Conservation (phyloP, 1,284 basidiomycete species). For the Tilletia horrida region DNA sequence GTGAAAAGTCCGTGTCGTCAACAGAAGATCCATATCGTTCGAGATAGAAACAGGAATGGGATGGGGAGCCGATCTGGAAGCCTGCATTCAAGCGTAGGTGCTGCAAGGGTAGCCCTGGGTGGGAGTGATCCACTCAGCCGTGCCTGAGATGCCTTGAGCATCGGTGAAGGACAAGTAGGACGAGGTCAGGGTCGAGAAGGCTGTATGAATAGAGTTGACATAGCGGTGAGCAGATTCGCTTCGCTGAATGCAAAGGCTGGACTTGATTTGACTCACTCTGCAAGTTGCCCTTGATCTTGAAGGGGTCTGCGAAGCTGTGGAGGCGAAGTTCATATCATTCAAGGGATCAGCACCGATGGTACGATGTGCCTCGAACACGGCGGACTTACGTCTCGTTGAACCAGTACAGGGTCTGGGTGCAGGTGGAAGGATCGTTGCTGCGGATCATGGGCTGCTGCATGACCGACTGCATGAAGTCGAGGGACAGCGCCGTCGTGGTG, state of each 20-base stretch:
- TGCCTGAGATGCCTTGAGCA: conserved; percentile 12
- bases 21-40: too few species aligned
- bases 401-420: conserved; percentile 5
- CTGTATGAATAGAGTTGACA: neutral
- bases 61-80: too few species aligned
- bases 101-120: conserved; percentile 13
- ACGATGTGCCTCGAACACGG: too few species aligned
- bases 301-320: conserved; percentile 2
- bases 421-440: neutral
- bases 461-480: neutral
- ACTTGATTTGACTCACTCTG: conserved; percentile 14
- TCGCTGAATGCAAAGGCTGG: too few species aligned
- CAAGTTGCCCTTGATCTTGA: conserved; percentile 2
- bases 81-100: conserved; percentile 6
- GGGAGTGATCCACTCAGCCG: conserved; percentile 15
- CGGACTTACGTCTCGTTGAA: conserved; percentile 12
- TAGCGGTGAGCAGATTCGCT: neutral
- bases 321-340: neutral
- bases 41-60: too few species aligned
- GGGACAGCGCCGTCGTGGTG: neutral
- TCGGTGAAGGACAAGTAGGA: conserved; percentile 6
- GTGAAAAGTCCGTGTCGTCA: too few species aligned
- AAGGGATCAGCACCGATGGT: too few species aligned
- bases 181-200: conserved; percentile 9
- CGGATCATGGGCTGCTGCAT: conserved; percentile 14